Conservation (phyloP, 495 filamentous ascomycete genomes). For the Endocarpon pusillum region DNA sequence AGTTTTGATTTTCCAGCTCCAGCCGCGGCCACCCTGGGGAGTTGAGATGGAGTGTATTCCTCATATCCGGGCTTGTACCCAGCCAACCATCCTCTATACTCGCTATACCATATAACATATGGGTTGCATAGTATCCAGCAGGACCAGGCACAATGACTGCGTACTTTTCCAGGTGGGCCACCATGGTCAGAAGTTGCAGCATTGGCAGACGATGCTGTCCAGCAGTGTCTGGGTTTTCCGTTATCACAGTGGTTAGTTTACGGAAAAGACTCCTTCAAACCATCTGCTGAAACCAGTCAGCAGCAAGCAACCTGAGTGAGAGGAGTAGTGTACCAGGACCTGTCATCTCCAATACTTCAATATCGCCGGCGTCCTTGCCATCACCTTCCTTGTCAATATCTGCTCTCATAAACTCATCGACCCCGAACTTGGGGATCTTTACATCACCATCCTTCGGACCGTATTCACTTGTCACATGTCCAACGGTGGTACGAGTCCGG, state of each 20-base stretch:
- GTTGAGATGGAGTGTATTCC: not conserved
- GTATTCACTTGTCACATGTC: not conserved
- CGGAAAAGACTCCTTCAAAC: constrained; percentile 1
- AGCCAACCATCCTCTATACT: not conserved
- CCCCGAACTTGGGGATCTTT: not conserved
- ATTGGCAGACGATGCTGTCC: no score
- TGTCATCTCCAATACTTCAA: constrained; percentile 1
- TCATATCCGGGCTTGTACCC: constrained; percentile 1
- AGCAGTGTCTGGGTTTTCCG: no score
- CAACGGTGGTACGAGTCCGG: not conserved
- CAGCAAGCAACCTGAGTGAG: not conserved
- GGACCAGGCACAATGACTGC: not conserved
- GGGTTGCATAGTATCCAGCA: not conserved
- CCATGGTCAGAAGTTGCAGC: not conserved
- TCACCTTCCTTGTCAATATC: not conserved
- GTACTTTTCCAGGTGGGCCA: not conserved
- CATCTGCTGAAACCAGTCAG: not conserved
- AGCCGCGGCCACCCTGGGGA: not conserved
- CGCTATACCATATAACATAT: not conserved
- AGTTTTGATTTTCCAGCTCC: not conserved
- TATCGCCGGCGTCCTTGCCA: not conserved
- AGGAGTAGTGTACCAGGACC: not conserved
- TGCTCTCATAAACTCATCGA: constrained; percentile 1
- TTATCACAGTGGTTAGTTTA: no score
- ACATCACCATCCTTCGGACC: not conserved